These are phyloP conservation scores for Thraustochytrium striatum DNA, from an alignment of 352 stramenopile genomes.

Conservation along the genomic window DNA sequence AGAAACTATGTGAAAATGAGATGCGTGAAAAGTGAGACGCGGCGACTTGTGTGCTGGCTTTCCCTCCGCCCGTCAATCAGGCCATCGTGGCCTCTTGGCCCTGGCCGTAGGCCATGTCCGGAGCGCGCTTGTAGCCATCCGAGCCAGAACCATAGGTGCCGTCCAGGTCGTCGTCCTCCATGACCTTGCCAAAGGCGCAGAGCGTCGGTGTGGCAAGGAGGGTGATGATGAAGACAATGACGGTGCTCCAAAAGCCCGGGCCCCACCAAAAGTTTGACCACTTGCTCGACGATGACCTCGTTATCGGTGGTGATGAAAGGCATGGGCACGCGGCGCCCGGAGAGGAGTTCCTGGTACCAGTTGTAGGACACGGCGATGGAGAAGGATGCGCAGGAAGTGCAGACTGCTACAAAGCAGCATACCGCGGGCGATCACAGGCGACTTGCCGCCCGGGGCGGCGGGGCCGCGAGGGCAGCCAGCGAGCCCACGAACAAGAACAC, in stretches of 20 bases:
- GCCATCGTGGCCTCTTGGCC: background rate
- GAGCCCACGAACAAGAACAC: constrained; percentile 5
- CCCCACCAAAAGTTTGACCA: background rate
- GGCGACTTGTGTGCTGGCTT: background rate
- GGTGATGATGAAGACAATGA: constrained; percentile 38
- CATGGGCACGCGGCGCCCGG: background rate
- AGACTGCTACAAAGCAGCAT: constrained; percentile 4
- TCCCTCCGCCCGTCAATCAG: background rate
- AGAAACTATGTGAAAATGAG: background rate
- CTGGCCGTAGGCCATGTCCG: background rate
- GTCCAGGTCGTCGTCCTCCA: constrained; percentile 20
- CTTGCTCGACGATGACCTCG: background rate
- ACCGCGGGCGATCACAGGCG: background rate
- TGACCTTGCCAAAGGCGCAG: background rate
- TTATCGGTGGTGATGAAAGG: constrained; percentile 10
- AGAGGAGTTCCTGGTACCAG: constrained; percentile 18
- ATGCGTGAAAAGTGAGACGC: background rate
- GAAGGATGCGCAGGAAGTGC: constrained; percentile 23
- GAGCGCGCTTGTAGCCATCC: background rate
- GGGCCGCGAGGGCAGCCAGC: background rate
- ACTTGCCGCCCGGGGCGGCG: background rate
- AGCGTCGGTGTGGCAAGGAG: constrained; percentile 6
- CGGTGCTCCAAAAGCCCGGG: constrained; percentile 14
- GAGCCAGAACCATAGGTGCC: constrained; percentile 8
- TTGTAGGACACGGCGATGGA: constrained; percentile 1